Evolutionary conservation across 2,329 filamentous ascomycete species (phyloP), one percentile per base, ranked within the genome.

Genomic region (Nannizziopsis arthrosporioides): DNA sequence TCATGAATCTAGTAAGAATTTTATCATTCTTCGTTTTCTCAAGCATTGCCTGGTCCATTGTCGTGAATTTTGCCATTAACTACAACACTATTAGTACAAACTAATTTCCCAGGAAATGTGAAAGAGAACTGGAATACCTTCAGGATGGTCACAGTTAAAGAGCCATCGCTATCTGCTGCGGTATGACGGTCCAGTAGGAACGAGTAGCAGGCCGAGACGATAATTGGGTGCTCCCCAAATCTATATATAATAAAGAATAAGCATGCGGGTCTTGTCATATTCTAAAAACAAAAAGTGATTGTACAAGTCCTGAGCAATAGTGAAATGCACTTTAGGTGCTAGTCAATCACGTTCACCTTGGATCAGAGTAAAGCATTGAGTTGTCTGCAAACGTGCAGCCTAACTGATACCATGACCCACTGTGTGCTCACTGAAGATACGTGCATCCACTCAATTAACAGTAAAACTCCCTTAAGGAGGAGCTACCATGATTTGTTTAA

Each of bases 11-110:
- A 2, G 71, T 69, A 12, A 81, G 62, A 12, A 80, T 67, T 57
- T 80, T 81, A 47, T 70, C 69, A 27, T 80, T 63, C 55, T 80
- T 79, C 7, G 75, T 78, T 57, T 77, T 78, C 55, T 78, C 73
- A 18, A 81, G 65, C 42, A 74, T 69, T 43, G 76, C 73, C 51
- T 72, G 72, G 49, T 75, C 78, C 56, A 81, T 66, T 5, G 76
- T 80, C 11, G 71, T 70, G 53, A 77, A 79, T 38, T 68, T 68
- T 22, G 69, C 64, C 55, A 81, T 68, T 41, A 80, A 63, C 69
- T 78, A 52, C 35, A 17, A 5, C 10, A 18, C 19, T 32, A 49
- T 67, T 51, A 67, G 61, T 49, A 10, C 32, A 34, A 17, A 15
- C 15, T 14, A 8, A 34, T n/a, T 15, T 4, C 3, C 36, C 12